Base-by-base conservation (phyloP, 768 basidiomycete species). In the Paxillus involutus region DNA sequence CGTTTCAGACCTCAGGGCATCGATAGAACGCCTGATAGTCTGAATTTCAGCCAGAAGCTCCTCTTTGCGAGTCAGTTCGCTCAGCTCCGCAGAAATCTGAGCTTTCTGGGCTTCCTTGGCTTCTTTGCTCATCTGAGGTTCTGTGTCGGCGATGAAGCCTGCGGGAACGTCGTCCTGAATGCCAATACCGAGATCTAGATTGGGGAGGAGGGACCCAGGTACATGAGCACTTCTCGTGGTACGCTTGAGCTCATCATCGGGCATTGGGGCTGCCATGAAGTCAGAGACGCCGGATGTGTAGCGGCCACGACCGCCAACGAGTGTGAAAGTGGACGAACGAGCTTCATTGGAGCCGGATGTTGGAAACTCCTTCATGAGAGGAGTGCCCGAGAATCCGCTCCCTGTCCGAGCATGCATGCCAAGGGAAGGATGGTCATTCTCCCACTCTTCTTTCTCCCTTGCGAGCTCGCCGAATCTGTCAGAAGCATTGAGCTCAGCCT, bases 371-470 rank as follows among this genome's bases (percentile, higher is more conserved):
- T 85, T 89, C 74, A 89, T 82, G 49, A 90, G 72, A 35, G 86
- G 85, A 32, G 78, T 75, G 52, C 75, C 80, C 17, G 89, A 89
- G 44, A 81, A 71, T 35, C 77, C 80, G 60, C 88, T 91, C 50
- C 83, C 81, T 33, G 81, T 72, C 14, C 89, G 78, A 35, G 75
- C 82, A 67, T 89, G 83, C 63, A 77, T 83, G 53, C 71, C 63
- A 52, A 84, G 72, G 40, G 80, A 75, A 5, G 89, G 88, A 64
- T 97, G 92, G 45, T 90, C 86, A 60, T 79, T 84, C 66, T 96
- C 94, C 95, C 95, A 98, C 53, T 87, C 84, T 37, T 81, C 80
- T 49, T 86, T 84, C 67, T 97, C 94, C 42, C 76, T 75, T 26
- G 81, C 75, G 40, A 92, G 72, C 52, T 73, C 79, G 11, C 75